A percentile compares a stretch with the other conserved stretches of the same genome.
These are phyloP conservation scores for Paspalum vaginatum DNA, from an alignment of 176 grass and related monocot genomes.

Conservation along the genomic window DNA sequence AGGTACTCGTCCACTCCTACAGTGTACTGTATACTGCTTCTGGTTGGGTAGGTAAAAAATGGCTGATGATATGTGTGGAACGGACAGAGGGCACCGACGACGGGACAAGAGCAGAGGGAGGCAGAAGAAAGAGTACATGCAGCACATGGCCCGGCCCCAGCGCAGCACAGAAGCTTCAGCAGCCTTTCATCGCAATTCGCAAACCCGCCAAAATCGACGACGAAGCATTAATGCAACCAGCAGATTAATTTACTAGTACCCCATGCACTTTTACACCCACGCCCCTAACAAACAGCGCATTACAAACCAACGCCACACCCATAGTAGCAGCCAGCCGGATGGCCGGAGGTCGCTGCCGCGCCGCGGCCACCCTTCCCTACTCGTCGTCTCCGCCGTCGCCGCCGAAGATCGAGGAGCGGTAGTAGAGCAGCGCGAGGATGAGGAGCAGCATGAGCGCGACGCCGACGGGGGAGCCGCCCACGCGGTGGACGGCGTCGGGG, in stretches of 20 bases:
- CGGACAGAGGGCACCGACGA: constrained; percentile 9
- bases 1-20: background rate
- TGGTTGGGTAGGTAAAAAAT: background rate
- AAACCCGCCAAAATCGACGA: background rate
- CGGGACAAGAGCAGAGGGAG: background rate
- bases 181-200: background rate
- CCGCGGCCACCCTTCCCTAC: background rate
- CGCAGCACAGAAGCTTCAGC: constrained; percentile 46
- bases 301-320: background rate
- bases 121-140: background rate
- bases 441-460: constrained; percentile 66
- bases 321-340: background rate
- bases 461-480: constrained; percentile 66
- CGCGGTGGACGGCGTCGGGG: constrained; percentile 75
- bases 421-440: constrained; percentile 77
- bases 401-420: constrained; percentile 61
- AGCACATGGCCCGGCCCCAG: constrained; percentile 33
- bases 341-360: constrained; percentile 3
- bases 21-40: background rate
- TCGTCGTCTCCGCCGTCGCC: constrained; percentile 51
- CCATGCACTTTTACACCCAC: constrained; percentile 26
- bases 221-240: background rate
- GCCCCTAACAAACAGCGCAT: constrained; percentile 9
- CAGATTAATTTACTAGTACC: constrained; percentile 11
- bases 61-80: background rate